These are phyloP conservation scores for Parsonsia alboflavescens DNA, from an alignment of 257 asterid species.

Conservation along the genomic window DNA sequence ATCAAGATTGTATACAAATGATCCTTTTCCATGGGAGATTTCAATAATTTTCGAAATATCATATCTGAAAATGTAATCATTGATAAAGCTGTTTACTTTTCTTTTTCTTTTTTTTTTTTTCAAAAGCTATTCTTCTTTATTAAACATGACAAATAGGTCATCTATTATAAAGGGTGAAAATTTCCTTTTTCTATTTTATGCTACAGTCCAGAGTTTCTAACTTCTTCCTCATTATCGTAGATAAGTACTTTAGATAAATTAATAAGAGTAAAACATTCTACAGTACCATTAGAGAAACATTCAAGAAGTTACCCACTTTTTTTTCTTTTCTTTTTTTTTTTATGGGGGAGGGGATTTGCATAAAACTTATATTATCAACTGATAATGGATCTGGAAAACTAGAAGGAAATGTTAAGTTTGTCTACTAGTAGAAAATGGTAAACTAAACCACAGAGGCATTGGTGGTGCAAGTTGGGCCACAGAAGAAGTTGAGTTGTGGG, in stretches of 20 bases:
- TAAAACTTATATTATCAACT: not conserved
- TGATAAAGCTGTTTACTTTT: not conserved
- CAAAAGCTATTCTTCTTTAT: not conserved
- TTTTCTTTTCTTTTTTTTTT: no score
- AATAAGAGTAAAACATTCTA: not conserved
- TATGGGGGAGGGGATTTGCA: not conserved
- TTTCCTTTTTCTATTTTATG: not conserved
- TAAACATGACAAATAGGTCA: not conserved
- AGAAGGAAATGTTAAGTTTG: not conserved
- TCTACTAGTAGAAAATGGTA: not conserved
- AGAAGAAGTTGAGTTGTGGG: slow-evolving; percentile 22
- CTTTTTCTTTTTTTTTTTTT: not conserved
- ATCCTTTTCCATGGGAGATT: not conserved
- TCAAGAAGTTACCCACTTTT: not conserved
- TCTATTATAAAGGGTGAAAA: not conserved
- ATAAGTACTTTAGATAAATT: not conserved
- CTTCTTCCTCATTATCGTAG: not conserved
- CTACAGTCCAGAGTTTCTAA: no score
- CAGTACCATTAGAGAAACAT: not conserved
- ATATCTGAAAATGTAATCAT: not conserved
- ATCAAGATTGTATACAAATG: not conserved
- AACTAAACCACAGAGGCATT: slow-evolving; percentile 3
- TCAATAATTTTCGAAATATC: not conserved
- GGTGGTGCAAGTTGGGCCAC: slow-evolving; percentile 29
- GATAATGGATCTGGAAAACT: not conserved